Evolutionary conservation across 2,329 filamentous ascomycete genomes (phyloP), one percentile per base, ranked within the genome.

Genomic region (Leptographium flavum): DNA sequence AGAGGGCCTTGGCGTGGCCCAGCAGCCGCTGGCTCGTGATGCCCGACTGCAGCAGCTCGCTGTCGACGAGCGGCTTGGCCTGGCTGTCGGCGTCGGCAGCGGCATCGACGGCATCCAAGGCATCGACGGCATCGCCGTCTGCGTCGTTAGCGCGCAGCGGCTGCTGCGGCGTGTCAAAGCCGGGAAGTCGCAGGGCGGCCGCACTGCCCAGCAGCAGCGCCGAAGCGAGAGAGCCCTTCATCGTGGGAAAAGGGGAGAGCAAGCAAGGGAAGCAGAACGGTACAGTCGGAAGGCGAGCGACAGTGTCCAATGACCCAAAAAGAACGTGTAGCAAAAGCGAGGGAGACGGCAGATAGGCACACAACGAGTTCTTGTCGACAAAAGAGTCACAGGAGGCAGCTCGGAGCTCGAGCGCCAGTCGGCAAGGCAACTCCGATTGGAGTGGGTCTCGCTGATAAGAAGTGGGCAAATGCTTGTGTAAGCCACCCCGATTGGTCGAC

Each of bases 1-100:
- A 83, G 9, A 86, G 70, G 35, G 74, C 59, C 53, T 79, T 65
- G 5, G 81, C 75, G 19, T 79, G 73, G 5, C 65, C 59, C 36
- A 79, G 60, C 7, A 86, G 71, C 22, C 70, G 74, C 17, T 73
- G 62, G 35, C 62, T 59, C 17, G 63, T 66, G 60, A 86, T 80
- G 48, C 63, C 64, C 15, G 61, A 63, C 59, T 83, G 74, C 2
- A 83, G 65, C 14, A 62, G 60, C 55, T 74, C 63, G 39, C 71
- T 72, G 56, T 70, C 69, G 40, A 60, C 47, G 4, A 58, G 52
- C 25, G 47, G 52, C 47, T 56, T 57, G 27, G 28, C 13, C 30
- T 21, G 40, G 22, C n/a, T 5, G 15, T 14, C 31, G 4, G 15
- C 9, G 30, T 36, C 23, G 13, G 10, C 14, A 3, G 7, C 6